phyloP scores from a whole-genome alignment of 2,329 filamentous ascomycete species.

The Colletotrichum caudatum region DNA sequence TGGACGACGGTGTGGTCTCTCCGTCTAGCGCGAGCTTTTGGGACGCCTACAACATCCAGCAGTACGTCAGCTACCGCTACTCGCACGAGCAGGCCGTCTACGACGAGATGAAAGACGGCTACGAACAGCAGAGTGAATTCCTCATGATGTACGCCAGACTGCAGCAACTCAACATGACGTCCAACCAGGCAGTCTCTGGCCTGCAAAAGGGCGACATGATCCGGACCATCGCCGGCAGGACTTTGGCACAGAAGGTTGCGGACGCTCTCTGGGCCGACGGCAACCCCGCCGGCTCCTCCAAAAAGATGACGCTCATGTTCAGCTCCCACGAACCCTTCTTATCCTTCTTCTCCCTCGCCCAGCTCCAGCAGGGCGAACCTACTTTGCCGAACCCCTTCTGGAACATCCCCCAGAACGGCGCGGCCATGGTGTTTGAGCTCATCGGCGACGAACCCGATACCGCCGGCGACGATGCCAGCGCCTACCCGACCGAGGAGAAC shows the following conservation, averaged over 20 bases:
- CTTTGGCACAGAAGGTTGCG: constrained; percentile 60
- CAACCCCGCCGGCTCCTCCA: constrained; percentile 51
- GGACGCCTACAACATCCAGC: constrained; percentile 66
- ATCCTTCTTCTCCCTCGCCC: constrained; percentile 64
- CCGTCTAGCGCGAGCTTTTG: constrained; percentile 54
- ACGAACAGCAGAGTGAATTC: constrained; percentile 57
- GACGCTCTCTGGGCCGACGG: constrained; percentile 58
- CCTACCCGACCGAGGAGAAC: constrained; percentile 51
- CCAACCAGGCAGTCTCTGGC: constrained; percentile 70
- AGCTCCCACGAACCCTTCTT: constrained; percentile 67
- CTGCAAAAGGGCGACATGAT: constrained; percentile 53
- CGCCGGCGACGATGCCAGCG: constrained; percentile 41
- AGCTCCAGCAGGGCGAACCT: constrained; percentile 63
- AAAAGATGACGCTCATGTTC: constrained; percentile 66
- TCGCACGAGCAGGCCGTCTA: constrained; percentile 62
- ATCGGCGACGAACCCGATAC: constrained; percentile 48
- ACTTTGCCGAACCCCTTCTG: constrained; percentile 56
- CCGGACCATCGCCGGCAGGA: constrained; percentile 65
- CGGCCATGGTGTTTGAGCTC: constrained; percentile 80
- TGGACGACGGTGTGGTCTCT: constrained; percentile 54
- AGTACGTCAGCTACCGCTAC: constrained; percentile 67
- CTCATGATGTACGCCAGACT: constrained; percentile 73
- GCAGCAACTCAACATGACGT: constrained; percentile 71
- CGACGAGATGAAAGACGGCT: constrained; percentile 51
- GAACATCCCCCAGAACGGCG: constrained; percentile 74